Percentiles rank a stretch among this genome's conserved stretches.
These are phyloP conservation scores for Solanum lycopersicoides DNA, from an alignment of 257 asterid species.

Conservation along the genomic window DNA sequence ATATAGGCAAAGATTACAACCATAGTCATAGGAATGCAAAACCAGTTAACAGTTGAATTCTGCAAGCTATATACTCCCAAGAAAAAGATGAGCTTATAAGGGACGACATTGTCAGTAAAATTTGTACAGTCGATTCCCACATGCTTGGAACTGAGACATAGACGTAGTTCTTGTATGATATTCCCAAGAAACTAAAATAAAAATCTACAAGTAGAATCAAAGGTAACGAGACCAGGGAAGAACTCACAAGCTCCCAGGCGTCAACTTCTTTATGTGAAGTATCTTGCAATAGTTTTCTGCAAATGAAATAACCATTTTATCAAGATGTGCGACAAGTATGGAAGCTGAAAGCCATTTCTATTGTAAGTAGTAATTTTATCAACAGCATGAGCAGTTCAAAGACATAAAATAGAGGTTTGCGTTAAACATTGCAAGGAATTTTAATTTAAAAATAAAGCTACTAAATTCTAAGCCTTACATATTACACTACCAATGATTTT, in stretches of 20 bases:
- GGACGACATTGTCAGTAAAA: neutral
- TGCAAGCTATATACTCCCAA: neutral
- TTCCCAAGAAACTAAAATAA: neutral
- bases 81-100: neutral
- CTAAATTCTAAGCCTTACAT: neutral
- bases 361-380: neutral
- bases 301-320: neutral
- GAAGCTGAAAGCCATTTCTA: neutral
- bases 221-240: neutral
- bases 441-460: neutral
- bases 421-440: neutral
- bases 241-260: conserved; percentile 77
- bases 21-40: neutral
- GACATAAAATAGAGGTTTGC: neutral
- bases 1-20: neutral
- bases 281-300: conserved; percentile 48
- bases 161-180: neutral
- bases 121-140: neutral
- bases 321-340: neutral
- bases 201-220: neutral
- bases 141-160: neutral
- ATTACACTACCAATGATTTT: neutral
- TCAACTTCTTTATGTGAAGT: conserved; percentile 31
- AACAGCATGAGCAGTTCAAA: neutral
- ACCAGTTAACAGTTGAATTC: neutral